Conservation (phyloP, 2,329 filamentous ascomycete genomes). For the Claviceps monticola region DNA sequence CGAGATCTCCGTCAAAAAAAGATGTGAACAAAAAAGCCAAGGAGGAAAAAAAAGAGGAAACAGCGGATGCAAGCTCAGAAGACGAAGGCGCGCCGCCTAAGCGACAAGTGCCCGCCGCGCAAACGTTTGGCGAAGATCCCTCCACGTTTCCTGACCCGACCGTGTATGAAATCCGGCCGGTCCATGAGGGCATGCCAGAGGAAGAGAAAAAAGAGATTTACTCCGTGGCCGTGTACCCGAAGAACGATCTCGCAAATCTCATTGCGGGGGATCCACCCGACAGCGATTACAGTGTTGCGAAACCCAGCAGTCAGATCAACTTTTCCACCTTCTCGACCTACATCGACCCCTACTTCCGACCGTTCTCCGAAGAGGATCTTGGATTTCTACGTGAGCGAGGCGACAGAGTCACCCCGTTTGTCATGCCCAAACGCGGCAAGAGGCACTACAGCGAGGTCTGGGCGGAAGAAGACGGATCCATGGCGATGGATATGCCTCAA, state of each 20-base stretch:
- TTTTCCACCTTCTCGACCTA: slow-evolving; percentile 88
- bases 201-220: slow-evolving; percentile 82
- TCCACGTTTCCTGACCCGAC: slow-evolving; percentile 86
- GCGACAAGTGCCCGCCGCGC: slow-evolving; percentile 57
- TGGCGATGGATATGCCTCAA: slow-evolving; percentile 54
- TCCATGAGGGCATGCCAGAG: slow-evolving; percentile 61
- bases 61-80: slow-evolving; percentile 38
- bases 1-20: slow-evolving; percentile 39
- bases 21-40: slow-evolving; percentile 43
- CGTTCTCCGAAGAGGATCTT: slow-evolving; percentile 84
- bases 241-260: slow-evolving; percentile 64
- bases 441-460: slow-evolving; percentile 81
- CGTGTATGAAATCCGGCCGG: slow-evolving; percentile 76
- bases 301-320: slow-evolving; percentile 86
- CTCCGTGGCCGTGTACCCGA: slow-evolving; percentile 73
- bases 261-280: slow-evolving; percentile 85
- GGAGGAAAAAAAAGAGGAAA: slow-evolving; percentile 23
- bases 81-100: slow-evolving; percentile 48
- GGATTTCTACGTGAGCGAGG: slow-evolving; percentile 84
- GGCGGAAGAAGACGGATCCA: slow-evolving; percentile 82
- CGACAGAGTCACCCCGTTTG: slow-evolving; percentile 69
- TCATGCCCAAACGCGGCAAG: slow-evolving; percentile 74
- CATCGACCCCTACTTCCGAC: slow-evolving; percentile 80
- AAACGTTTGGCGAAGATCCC: slow-evolving; percentile 86
- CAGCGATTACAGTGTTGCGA: slow-evolving; percentile 88